These are phyloP conservation scores for Saccharomycopsis fermentans DNA, from an alignment of 805 yeast genomes.

Conservation along the genomic window DNA sequence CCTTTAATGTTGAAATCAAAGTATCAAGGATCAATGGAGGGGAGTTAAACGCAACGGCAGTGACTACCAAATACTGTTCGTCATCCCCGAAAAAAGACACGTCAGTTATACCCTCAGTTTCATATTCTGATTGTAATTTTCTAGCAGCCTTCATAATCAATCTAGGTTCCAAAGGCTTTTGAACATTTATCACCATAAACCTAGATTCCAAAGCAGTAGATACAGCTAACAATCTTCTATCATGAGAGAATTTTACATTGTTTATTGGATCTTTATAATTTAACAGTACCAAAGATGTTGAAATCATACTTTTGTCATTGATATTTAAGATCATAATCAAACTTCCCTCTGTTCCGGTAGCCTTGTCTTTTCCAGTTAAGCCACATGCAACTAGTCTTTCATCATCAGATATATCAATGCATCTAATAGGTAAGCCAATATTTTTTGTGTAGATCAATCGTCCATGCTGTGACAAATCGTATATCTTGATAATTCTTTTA, in stretches of 20 bases:
- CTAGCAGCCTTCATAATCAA: constrained; percentile 60
- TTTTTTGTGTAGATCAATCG: constrained; percentile 56
- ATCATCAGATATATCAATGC: constrained; percentile 59
- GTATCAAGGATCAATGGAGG: constrained; percentile 63
- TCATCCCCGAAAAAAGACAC: constrained; percentile 63
- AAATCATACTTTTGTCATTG: constrained; percentile 1
- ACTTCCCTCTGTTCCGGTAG: constrained; percentile 17
- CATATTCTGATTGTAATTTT: constrained; percentile 52
- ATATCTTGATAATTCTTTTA: constrained; percentile 58
- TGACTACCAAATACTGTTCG: constrained; percentile 40
- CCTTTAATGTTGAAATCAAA: constrained; percentile 36
- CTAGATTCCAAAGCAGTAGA: constrained; percentile 63
- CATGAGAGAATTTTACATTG: constrained; percentile 59
- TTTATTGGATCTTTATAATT: constrained; percentile 85
- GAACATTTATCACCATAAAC: constrained; percentile 62
- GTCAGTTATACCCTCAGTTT: constrained; percentile 85
- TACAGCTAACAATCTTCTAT: constrained; percentile 34
- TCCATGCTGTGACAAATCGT: constrained; percentile 48
- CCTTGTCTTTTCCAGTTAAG: constrained; percentile 62
- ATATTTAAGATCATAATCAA: constrained; percentile 14
- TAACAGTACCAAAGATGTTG: neutral
- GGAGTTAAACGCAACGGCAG: constrained; percentile 53
- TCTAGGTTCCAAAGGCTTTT: constrained; percentile 53
- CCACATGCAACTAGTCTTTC: constrained; percentile 68
- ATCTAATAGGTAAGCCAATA: constrained; percentile 67